Percentiles rank a stretch among this genome's conserved stretches.
Conservation (phyloP, 2,329 filamentous ascomycete genomes). For the Sordariomycetes sp. region DNA sequence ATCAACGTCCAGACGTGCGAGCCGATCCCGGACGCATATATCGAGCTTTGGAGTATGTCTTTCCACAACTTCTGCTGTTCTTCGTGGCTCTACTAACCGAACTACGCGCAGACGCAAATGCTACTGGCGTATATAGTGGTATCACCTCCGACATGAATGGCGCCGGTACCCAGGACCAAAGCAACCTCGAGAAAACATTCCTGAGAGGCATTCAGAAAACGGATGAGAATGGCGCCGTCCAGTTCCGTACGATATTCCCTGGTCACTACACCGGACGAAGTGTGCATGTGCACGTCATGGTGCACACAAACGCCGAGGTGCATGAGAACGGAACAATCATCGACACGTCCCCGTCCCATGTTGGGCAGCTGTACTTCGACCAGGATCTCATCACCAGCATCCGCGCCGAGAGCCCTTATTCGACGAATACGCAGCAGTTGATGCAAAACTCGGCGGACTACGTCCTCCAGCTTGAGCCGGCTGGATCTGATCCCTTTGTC, state of each 20-base stretch:
- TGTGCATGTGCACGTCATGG: constrained; percentile 27
- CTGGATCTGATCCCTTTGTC: constrained; percentile 43
- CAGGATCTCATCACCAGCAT: constrained; percentile 40
- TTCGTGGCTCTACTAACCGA: neutral
- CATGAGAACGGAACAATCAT: constrained; percentile 39
- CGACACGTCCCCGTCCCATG: constrained; percentile 39
- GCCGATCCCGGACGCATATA: constrained; percentile 23
- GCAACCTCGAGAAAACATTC: constrained; percentile 22
- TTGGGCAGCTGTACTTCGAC: constrained; percentile 55
- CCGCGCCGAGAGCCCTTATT: constrained; percentile 32
- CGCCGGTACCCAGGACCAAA: constrained; percentile 12
- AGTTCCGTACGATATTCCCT: constrained; percentile 30
- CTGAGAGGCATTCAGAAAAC: constrained; percentile 28
- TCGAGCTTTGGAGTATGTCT: constrained; percentile 27
- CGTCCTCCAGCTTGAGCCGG: constrained; percentile 31
- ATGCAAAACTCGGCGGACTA: constrained; percentile 39
- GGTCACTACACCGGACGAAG: constrained; percentile 30
- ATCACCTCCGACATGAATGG: constrained; percentile 23
- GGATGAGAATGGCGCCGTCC: constrained; percentile 25
- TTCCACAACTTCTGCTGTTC: too few species aligned
- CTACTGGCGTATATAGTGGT: constrained; percentile 34
- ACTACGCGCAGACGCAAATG: constrained; percentile 21
- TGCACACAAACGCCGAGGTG: constrained; percentile 19
- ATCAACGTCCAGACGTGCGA: constrained; percentile 29
- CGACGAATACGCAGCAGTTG: constrained; percentile 26